phyloP scores from a whole-genome alignment of 805 yeast genomes.

The Yarrowia divulgata region DNA sequence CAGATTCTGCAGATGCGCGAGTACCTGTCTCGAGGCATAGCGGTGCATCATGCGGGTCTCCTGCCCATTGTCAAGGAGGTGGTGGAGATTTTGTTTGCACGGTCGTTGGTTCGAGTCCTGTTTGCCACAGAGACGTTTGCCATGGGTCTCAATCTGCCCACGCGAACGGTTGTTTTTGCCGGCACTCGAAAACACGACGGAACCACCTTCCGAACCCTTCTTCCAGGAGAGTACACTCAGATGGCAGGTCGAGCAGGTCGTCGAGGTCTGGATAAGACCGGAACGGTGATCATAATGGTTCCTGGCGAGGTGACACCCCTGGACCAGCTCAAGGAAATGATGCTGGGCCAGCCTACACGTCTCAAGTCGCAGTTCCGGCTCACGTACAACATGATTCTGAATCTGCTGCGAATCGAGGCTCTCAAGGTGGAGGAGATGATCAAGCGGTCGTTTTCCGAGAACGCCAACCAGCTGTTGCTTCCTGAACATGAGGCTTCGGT shows the following conservation, averaged over 20 bases:
- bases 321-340: constrained; percentile 73
- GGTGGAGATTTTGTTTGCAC: constrained; percentile 89
- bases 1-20: constrained; percentile 86
- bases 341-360: constrained; percentile 89
- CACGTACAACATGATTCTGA: constrained; percentile 94
- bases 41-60: constrained; percentile 94
- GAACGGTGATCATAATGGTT: constrained; percentile 93
- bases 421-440: constrained; percentile 96
- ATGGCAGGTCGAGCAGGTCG: constrained; percentile 99
- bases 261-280: constrained; percentile 91
- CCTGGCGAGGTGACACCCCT: constrained; percentile 49
- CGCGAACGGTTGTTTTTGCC: constrained; percentile 93
- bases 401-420: constrained; percentile 90
- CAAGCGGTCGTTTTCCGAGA: constrained; percentile 92
- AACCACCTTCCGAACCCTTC: constrained; percentile 73
- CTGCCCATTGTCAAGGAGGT: constrained; percentile 92
- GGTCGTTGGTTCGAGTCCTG: constrained; percentile 82
- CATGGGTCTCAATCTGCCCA: constrained; percentile 96
- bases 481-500: constrained; percentile 84
- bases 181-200: constrained; percentile 92
- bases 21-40: constrained; percentile 86
- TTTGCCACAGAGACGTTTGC: constrained; percentile 99
- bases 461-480: constrained; percentile 78
- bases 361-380: constrained; percentile 89
- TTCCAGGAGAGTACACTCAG: constrained; percentile 97